Evolutionary conservation across 129 eudicot species (phyloP), one percentile per base, ranked within the genome.

Genomic region (Artemisia argyi): DNA sequence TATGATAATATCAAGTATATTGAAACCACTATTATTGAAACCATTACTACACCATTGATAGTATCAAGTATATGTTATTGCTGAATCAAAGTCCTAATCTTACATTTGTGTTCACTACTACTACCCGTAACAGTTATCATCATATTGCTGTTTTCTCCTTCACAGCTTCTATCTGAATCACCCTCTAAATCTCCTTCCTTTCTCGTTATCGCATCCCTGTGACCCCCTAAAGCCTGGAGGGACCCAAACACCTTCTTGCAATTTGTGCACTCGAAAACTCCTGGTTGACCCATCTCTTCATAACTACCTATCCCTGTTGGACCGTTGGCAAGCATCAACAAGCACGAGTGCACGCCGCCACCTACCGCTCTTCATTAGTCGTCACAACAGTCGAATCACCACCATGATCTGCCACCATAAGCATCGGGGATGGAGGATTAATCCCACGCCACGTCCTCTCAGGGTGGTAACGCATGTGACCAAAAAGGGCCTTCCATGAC

Each of bases 401-500:
- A 8, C 11, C 17, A 12, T 49, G 67, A 52, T 30, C 52, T 13
- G 14, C 69, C 46, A 16, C 72, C 71, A 49, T 15, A 28, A 57
- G 66, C 62, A 57, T 16, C 14, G 55, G 28, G 12, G 90, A 79
- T 0, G 96, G 97, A 0, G 88, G 96, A 72, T 88, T 88, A n/a
- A 91, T 88, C 39, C 97, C 97, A 10, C 95, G 86, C 98, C 98
- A 92, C 69, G 83, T 83, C 66, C 98, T 85, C 61, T 92, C 98
- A 1, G 98, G 96, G 79, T 92, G 98, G 86, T 95, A 89, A 28
- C 98, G 91, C 98, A 92, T 92, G 85, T 92, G 98, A 39, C 98
- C 98, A 46, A 77, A 92, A 19, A 92, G 79, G 1, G 95, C 98
- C 64, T 92, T 92, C 83, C 79, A 79, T 15, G 98, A 89, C 95